Conservation (phyloP, 2,329 filamentous ascomycete genomes). For the Botrytis fabae region DNA sequence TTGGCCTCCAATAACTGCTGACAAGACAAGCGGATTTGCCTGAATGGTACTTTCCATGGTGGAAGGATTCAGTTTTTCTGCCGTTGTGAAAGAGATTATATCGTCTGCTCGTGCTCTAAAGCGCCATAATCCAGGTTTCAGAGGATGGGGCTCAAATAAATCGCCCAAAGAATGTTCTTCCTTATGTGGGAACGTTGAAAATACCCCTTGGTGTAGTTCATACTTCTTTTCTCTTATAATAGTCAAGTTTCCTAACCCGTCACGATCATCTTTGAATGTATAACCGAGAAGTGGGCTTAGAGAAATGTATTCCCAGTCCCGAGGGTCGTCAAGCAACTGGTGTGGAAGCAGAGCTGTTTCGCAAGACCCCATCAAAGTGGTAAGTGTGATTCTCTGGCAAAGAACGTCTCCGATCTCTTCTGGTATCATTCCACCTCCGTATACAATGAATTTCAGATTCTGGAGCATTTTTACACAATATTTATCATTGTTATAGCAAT, state of each 20-base stretch:
- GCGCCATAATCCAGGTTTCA: slow-evolving; percentile 19
- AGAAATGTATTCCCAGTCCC: slow-evolving; percentile 18
- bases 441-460: slow-evolving; percentile 10
- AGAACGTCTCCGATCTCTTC: slow-evolving; percentile 1
- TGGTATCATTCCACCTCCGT: slow-evolving; percentile 10
- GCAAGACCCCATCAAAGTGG: slow-evolving; percentile 19
- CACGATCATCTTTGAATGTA: background rate
- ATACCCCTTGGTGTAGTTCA: slow-evolving; percentile 10
- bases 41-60: slow-evolving; percentile 13
- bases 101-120: slow-evolving; percentile 24
- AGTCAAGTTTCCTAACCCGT: background rate
- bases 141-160: slow-evolving; percentile 22
- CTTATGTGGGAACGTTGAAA: background rate
- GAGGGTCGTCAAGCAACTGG: slow-evolving; percentile 11
- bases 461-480: slow-evolving; percentile 11
- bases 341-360: slow-evolving; percentile 11
- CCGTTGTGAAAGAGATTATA: slow-evolving; percentile 16
- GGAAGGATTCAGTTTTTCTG: slow-evolving; percentile 12
- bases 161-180: background rate
- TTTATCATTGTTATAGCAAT: slow-evolving; percentile 17
- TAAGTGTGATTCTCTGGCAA: slow-evolving; percentile 12
- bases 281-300: slow-evolving; percentile 11
- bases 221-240: slow-evolving; percentile 1
- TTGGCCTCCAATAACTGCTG: slow-evolving; percentile 13
- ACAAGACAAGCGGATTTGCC: slow-evolving; percentile 1